Base-by-base conservation (phyloP, 2,329 filamentous ascomycete genomes). In the Ciborinia camelliae region DNA sequence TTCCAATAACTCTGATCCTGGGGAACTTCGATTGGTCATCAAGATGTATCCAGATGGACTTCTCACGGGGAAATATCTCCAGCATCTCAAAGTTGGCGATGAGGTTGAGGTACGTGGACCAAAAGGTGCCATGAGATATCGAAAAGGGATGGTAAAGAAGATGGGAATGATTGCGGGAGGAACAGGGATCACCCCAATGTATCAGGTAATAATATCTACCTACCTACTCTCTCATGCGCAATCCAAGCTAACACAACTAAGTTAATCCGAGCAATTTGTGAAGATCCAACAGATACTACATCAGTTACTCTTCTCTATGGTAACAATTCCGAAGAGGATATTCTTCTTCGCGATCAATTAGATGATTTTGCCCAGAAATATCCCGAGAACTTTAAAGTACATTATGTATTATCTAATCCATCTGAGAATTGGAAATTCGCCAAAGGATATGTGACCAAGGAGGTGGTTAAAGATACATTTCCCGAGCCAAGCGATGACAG, bases 211-310 rank as follows among this genome's bases (percentile, higher is more conserved):
- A 7, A 37, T 23, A n/a, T 20, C 41, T 50, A 20, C 3, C 39
- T 23, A n/a, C 14, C 41, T 50, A 20, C 3, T 48, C 32, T 39
- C 12, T 39, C 10, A 28, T 35, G 7, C 20, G 39, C 3, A 41
- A 28, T 14, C n/a, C 2, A 43, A 26, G 30, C 61, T 63, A 20
- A 63, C 37, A 23, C 18, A 32, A 26, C 28, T 4, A 37, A 88
- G 71, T 74, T 89, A 8, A 86, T 88, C 70, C 81, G 85, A 4
- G 84, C 84, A 51, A 86, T 88, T 64, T 86, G 84, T 70, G 85
- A 87, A 70, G 82, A 88, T 62, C 77, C 81, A n/a, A 76, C 74
- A 8, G 86, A 89, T 67, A 78, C 77, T 0, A 88, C 86, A 0
- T 75, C 83, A 67, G 73, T 88, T 50, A 82, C 77, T 52, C 75